Base-by-base conservation (phyloP, 192 early-diverging fungal genomes). In the Coemansia sp. region DNA sequence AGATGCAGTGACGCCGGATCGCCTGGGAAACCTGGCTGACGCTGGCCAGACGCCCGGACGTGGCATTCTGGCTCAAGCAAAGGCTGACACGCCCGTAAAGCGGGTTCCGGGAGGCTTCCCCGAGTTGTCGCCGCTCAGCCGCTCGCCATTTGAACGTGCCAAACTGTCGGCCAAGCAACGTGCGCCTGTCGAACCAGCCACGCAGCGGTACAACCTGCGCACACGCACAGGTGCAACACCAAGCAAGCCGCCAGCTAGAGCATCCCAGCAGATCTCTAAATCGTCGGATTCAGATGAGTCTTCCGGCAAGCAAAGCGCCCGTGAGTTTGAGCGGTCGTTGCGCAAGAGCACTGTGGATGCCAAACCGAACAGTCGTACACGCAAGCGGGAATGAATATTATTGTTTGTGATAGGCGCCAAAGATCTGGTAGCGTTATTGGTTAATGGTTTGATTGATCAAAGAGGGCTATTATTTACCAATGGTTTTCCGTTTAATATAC, bases 181-280 rank as follows among this genome's bases (percentile, higher is more conserved):
- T 2, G n/a, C 27, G 11, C n/a, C 15, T 4, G 11, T 23, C 4
- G 57, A 10, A 8, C 12, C 19, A n/a, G 22, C 21, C 17, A 12
- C 56, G 17, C 71, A 53, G 19, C 59, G 68, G 19, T 76, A 76
- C 56, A 70, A 70, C 56, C 43, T 76, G 29, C 68, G 74, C 23
- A 47, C 66, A 17, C 68, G 74, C 21, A 27, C 51, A n/a, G 63
- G 52, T 3, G 32, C 56, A 27, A 37, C 63, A 41, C 25, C 53
- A 0, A 17, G 23, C 24, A 19, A 43, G 27, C 43, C 43, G 27
- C n/a, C 55, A 48, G 45, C 11, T 17, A 32, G 10, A 47, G 19
- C 17, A 43, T 35, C 25, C 6, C n/a, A 12, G 10, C 51, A 9
- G 21, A 3, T 6, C 24, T 9, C 21, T 25, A 53, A 19, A 5